These are phyloP conservation scores for Rhodotorula sp. DNA, from an alignment of 1,284 basidiomycete species.

Conservation along the genomic window DNA sequence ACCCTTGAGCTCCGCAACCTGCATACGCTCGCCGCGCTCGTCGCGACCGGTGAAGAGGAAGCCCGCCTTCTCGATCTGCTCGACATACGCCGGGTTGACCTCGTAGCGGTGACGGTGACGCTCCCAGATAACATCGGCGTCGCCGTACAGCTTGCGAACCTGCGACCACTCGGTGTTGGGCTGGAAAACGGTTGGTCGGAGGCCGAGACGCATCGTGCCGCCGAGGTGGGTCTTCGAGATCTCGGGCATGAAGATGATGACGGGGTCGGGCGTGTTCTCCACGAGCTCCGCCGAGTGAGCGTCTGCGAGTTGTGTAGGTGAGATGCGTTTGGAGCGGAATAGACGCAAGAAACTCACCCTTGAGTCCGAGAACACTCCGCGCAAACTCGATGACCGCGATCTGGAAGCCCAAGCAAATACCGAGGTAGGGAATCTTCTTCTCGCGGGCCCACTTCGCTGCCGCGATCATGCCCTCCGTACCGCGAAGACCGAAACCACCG, in stretches of 20 bases:
- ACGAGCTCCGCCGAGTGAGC: conserved; percentile 88
- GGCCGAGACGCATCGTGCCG: conserved; percentile 94
- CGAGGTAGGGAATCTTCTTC: conserved; percentile 90
- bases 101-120: conserved; percentile 96
- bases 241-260: conserved; percentile 98
- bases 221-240: conserved; percentile 97
- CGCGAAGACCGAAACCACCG: conserved; percentile 89
- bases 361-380: conserved; percentile 73
- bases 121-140: conserved; percentile 84
- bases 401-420: conserved; percentile 98
- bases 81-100: conserved; percentile 86
- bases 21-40: conserved; percentile 96
- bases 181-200: conserved; percentile 89
- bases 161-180: conserved; percentile 62
- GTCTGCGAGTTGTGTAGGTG: conserved; percentile 52
- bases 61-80: conserved; percentile 68
- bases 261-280: conserved; percentile 60
- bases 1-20: conserved; percentile 85
- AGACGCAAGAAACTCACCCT: conserved; percentile 53
- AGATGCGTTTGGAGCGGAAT: not conserved
- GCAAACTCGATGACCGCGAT: conserved; percentile 95
- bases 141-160: conserved; percentile 80
- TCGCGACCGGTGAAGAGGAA: conserved; percentile 88
- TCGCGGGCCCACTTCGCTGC: conserved; percentile 97
- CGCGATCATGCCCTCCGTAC: conserved; percentile 95